Evolutionary conservation across 257 asterid genomes (phyloP), one percentile per base, ranked within the genome.

Genomic region (Jacaranda mimosifolia): DNA sequence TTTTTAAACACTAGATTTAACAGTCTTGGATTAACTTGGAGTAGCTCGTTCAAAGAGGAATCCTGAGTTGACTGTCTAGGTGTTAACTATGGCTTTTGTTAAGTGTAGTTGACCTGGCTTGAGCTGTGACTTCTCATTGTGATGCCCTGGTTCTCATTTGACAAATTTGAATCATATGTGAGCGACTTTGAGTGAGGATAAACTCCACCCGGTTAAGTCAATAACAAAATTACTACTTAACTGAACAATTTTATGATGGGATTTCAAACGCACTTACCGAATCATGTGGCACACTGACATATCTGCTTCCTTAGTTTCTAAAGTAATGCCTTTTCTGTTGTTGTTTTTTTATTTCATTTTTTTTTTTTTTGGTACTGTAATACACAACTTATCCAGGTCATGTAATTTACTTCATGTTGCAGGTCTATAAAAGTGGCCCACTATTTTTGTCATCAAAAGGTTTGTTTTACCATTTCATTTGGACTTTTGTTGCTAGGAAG

Each of bases 361-460:
- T 68, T 13, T 14, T 55, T 14, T 51, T 52, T 7, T 12, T n/a
- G n/a, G 21, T n/a, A 40, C 43, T 53, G 67, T 56, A 14, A 40
- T 66, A 32, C 48, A 35, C 62, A 43, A 75, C 76, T 77, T 73
- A 73, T 58, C 40, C 52, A 66, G 58, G 65, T 9, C 77, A 68
- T 62, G 36, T 68, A 42, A 59, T 80, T 77, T 59, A 46, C 55
- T 40, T 83, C 58, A 14, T 79, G 58, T 69, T 87, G 89, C 99
- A 96, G 99, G 97, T 96, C 62, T 93, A 90, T 86, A 96, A 87
- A 85, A 90, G 91, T 62, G 99, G 99, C 70, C 96, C 97, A 60
- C 90, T 96, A 53, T 96, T 88, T 87, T 82, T 96, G 82, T 94
- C 99, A 74, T 96, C 98, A 62, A 96, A 87, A 94, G 99, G 99